A percentile compares a stretch with the other conserved stretches of the same genome.
Conservation (phyloP, 768 basidiomycete genomes). For the Suillus ampliporus region DNA sequence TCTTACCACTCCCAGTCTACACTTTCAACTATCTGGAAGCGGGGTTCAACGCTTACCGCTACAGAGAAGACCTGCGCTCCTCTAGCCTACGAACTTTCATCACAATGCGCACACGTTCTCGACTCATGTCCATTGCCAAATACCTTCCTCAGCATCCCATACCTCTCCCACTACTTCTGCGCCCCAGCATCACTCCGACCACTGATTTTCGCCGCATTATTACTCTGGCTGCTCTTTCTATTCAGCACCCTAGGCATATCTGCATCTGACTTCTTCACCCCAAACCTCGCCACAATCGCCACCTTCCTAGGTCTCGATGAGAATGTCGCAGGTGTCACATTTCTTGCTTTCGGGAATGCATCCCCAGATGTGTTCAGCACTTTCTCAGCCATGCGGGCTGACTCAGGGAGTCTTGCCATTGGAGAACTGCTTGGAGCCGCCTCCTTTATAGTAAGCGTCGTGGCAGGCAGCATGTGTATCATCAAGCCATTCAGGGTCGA, state of each 20-base stretch:
- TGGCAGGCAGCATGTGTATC: slow-evolving; percentile 97
- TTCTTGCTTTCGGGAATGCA: slow-evolving; percentile 96
- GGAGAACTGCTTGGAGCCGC: slow-evolving; percentile 97
- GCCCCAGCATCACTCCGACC: slow-evolving; percentile 59
- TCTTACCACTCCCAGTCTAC: slow-evolving; percentile 16
- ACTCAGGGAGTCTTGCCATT: slow-evolving; percentile 89
- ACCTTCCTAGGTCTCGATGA: slow-evolving; percentile 87
- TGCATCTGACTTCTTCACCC: slow-evolving; percentile 97
- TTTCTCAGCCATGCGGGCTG: slow-evolving; percentile 86
- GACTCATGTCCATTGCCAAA: slow-evolving; percentile 59
- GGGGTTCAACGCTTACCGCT: neutral
- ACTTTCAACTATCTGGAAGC: slow-evolving; percentile 18
- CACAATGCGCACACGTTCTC: slow-evolving; percentile 71
- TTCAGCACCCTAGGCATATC: slow-evolving; percentile 96
- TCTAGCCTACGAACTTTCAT: slow-evolving; percentile 51
- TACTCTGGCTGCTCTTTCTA: slow-evolving; percentile 87
- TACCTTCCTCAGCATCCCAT: slow-evolving; percentile 74
- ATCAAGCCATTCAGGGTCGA: slow-evolving; percentile 93
- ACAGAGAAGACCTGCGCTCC: slow-evolving; percentile 55
- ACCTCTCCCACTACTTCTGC: slow-evolving; percentile 77
- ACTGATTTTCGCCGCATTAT: slow-evolving; percentile 61
- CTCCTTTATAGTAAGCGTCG: slow-evolving; percentile 93
- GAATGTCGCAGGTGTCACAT: slow-evolving; percentile 94
- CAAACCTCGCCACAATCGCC: slow-evolving; percentile 91
- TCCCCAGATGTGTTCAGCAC: slow-evolving; percentile 97